Base-by-base conservation (phyloP, 2,329 filamentous ascomycete genomes). In the Orbilia quercus region DNA sequence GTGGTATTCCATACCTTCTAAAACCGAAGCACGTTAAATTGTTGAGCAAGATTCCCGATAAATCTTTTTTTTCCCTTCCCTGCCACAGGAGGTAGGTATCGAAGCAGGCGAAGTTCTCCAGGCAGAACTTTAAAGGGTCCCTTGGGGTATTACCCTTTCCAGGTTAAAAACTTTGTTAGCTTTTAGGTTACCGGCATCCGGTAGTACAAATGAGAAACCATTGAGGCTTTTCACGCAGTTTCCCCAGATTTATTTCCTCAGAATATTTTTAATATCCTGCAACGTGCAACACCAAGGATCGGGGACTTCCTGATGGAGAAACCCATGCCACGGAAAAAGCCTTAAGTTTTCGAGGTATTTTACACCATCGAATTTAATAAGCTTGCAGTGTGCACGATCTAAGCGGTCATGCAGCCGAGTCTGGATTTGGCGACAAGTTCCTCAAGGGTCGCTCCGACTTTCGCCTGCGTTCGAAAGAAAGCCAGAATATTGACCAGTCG, bases 371-470 rank as follows among this genome's bases (percentile, higher is more conserved):
- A 31, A 69, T 69, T 69, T 31, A 59, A 69, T 65, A 65, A 57
- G 16, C 7, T 25, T 36, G 23, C 28, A 42, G 12, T 36, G 42
- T 42, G 44, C 51, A 51, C 53, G 42, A 67, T 67, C 44, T 58
- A 28, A 47, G 28, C 54, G 31, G 64, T 16, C 54, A 60, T 47
- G 47, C 48, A 69, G 55, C 38, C 38, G 54, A 54, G 64, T 69
- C 64, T 69, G 64, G 54, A 69, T 69, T 60, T 69, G 64, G 64
- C 64, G 54, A 60, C 64, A 60, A 34, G 14, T 47, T 69, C 64
- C 55, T 60, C 45, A 31, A 51, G 55, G 48, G 53, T 51, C 50
- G 47, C 64, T 69, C 64, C 64, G 64, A 65, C 48, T 59, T 66
- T 73, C 69, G 51, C 45, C 69, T 59, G 60, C 67, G 53, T 40